Evolutionary conservation across 140 eudicot genomes (phyloP).

Genomic region (Anethum foeniculum): DNA sequence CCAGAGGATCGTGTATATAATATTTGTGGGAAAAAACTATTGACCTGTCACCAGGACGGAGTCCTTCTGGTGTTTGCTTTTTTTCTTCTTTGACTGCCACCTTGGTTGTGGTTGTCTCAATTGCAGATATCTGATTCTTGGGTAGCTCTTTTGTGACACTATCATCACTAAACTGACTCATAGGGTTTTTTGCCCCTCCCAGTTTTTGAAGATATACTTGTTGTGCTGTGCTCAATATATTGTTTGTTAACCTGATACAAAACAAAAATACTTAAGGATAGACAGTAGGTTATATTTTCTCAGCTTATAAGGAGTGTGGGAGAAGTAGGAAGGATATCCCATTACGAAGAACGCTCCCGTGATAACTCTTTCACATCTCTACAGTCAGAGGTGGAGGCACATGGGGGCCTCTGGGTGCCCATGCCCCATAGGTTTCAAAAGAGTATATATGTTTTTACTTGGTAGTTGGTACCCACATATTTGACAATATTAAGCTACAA

Average conservation of each 20-base stretch:
- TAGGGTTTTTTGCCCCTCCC: slow-evolving; percentile 85
- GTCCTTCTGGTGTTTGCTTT: slow-evolving; percentile 44
- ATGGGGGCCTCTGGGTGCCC: no score
- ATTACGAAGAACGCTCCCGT: background rate
- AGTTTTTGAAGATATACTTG: slow-evolving; percentile 88
- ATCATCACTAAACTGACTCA: slow-evolving; percentile 39
- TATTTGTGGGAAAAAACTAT: background rate
- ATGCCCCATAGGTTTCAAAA: no score
- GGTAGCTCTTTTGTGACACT: slow-evolving; percentile 37
- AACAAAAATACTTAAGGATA: background rate
- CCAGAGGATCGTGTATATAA: background rate
- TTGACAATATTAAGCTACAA: no score
- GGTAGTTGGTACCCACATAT: no score
- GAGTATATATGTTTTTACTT: no score
- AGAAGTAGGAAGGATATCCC: background rate
- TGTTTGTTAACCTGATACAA: slow-evolving; percentile 69
- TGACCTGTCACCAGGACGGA: slow-evolving; percentile 95
- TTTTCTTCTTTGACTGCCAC: slow-evolving; percentile 34
- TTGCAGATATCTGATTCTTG: slow-evolving; percentile 32
- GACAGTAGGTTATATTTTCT: background rate
- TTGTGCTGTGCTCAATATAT: slow-evolving; percentile 81
- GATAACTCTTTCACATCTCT: background rate
- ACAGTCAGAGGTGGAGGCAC: no score
- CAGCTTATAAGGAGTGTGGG: background rate
- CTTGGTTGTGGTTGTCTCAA: slow-evolving; percentile 33